Conservation (phyloP, 306 rosid genomes). For the Pterocarpus santalinus region DNA sequence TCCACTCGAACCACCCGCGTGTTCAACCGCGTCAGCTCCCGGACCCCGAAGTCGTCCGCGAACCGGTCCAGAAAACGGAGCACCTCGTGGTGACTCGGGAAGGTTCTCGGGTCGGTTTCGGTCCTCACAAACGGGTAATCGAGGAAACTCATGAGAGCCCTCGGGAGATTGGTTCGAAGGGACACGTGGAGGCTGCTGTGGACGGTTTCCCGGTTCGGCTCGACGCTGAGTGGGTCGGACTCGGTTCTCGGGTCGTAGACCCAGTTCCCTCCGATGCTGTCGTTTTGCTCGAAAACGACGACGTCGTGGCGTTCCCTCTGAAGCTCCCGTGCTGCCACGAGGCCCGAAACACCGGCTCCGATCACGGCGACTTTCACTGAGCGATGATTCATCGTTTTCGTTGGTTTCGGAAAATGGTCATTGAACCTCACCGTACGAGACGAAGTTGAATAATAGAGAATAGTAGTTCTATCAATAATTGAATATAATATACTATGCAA, state of each 20-base stretch:
- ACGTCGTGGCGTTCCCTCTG: constrained; percentile 41
- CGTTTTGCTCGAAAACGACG: constrained; percentile 47
- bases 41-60: constrained; percentile 35
- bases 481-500: too few relatives aligned
- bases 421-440: not conserved
- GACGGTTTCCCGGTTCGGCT: constrained; percentile 48
- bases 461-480: too few relatives aligned
- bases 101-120: constrained; percentile 35
- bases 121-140: constrained; percentile 42
- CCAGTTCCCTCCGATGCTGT: constrained; percentile 51
- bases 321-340: constrained; percentile 45
- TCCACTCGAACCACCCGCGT: constrained; percentile 30
- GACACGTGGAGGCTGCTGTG: constrained; percentile 47
- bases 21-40: constrained; percentile 1
- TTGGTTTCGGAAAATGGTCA: not conserved
- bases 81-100: constrained; percentile 53
- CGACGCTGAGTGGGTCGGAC: constrained; percentile 41
- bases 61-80: constrained; percentile 43
- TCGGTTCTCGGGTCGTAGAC: constrained; percentile 45
- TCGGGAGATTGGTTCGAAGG: constrained; percentile 53
- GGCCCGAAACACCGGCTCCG: constrained; percentile 53
- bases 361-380: constrained; percentile 47
- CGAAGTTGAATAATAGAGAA: not conserved
- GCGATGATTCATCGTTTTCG: not conserved
- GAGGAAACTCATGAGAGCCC: constrained; percentile 39